Evolutionary conservation across 1,284 basidiomycete genomes (phyloP), one percentile per base, ranked within the genome.

Genomic region (Tilletia caries): DNA sequence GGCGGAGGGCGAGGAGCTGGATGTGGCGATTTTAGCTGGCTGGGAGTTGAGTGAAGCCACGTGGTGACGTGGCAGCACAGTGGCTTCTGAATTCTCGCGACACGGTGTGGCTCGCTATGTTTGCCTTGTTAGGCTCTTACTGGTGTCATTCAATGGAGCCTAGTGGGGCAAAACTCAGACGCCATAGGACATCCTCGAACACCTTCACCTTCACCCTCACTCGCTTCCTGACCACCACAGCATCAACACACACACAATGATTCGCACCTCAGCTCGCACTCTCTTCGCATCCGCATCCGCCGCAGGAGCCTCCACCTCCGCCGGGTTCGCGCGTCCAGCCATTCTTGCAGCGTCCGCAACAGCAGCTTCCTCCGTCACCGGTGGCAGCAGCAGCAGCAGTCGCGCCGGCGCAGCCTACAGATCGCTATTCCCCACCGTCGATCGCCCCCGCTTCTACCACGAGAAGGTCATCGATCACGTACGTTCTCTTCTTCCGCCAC

Each of bases 401-500:
- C 5, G 25, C 23, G 12, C 5, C 32, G 27, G 20, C 23, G 12
- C 8, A 15, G 12, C 25, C 32, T 27, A 10, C 54, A 18, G 54
- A 33, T 60, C 29, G 27, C 23, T 25, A 60, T 25, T 60, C 5
- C 54, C 54, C 54, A 29, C 54, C 10, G 54, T 33, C 13, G 54
- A 60, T 10, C 54, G 54, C 20, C 54, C 54, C 8, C 54, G 54
- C 25, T 60, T 60, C 54, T 83, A 83, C 72, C 82, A 83, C 72
- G 82, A 81, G 69, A 83, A 83, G 71, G 82, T 83, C 67, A 77
- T 83, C 23, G 80, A 82, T 70, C 82, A 83, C 71, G 66, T 48
- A 29, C 43, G 44, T 67, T n/a, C 13, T 33, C 23, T 43, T 12
- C 34, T 46, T 68, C 58, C 60, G 32, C 67, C 37, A 34, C 10